These are phyloP conservation scores for Auriculariales sp. DNA, from an alignment of 768 basidiomycete species.

Conservation along the genomic window DNA sequence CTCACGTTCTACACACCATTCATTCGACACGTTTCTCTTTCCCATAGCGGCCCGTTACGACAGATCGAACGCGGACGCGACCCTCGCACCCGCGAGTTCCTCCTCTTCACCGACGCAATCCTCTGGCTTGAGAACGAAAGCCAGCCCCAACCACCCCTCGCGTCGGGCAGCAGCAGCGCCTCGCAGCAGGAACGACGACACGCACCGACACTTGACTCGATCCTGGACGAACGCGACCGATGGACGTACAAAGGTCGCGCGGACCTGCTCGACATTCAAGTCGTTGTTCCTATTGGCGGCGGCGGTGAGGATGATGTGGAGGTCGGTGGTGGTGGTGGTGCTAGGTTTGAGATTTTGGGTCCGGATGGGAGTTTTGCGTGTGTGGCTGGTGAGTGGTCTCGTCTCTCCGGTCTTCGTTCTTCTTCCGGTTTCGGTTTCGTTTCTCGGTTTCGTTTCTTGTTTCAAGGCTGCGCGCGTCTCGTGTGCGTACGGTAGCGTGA, in stretches of 20 bases:
- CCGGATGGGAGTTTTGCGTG: slow-evolving; percentile 29
- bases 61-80: slow-evolving; percentile 30
- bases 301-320: slow-evolving; percentile 32
- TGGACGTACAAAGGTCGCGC: slow-evolving; percentile 62
- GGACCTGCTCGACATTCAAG: slow-evolving; percentile 61
- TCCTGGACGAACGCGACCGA: slow-evolving; percentile 37
- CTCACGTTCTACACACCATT: too few species aligned
- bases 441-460: too few species aligned
- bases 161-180: slow-evolving; percentile 42
- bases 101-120: slow-evolving; percentile 72
- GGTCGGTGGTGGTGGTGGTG: slow-evolving; percentile 7
- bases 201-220: slow-evolving; percentile 12
- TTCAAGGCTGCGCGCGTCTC: too few species aligned
- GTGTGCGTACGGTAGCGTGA: too few species aligned
- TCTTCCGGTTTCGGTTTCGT: slow-evolving; percentile 10
- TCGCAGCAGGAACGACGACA: slow-evolving; percentile 11
- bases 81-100: slow-evolving; percentile 49
- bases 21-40: too few species aligned
- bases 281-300: slow-evolving; percentile 36
- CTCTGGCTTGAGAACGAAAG: slow-evolving; percentile 57
- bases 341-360: slow-evolving; percentile 55
- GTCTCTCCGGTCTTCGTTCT: too few species aligned
- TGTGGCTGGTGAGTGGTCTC: neutral
- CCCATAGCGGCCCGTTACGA: slow-evolving; percentile 40
- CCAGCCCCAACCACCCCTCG: slow-evolving; percentile 13